These are phyloP conservation scores for Poa annua DNA, from an alignment of 176 grass and related monocot genomes.

Conservation along the genomic window DNA sequence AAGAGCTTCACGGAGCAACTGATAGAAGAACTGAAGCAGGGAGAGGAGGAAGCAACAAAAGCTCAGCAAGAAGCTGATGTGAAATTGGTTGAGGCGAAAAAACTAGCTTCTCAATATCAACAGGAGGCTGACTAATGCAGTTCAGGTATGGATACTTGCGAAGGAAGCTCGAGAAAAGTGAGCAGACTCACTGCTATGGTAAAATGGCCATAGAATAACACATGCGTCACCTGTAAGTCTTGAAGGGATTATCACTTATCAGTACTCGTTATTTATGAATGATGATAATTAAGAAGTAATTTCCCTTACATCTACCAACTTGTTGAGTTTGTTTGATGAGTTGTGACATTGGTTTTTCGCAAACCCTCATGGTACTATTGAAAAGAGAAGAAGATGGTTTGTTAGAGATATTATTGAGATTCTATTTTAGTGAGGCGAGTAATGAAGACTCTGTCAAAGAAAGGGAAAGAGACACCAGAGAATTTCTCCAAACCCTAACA, in stretches of 20 bases:
- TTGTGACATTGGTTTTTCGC: too few relatives aligned
- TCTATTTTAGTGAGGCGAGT: neutral
- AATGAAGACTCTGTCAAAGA: neutral
- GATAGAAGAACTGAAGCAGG: conserved; percentile 74
- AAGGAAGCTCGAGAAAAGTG: conserved; percentile 89
- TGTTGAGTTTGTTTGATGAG: too few relatives aligned
- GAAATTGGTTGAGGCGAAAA: conserved; percentile 86
- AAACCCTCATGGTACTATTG: too few relatives aligned
- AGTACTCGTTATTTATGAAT: too few relatives aligned
- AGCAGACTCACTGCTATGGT: conserved; percentile 41
- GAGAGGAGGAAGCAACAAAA: conserved; percentile 78
- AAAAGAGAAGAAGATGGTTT: too few relatives aligned
- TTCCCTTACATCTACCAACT: too few relatives aligned
- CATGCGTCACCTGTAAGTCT: too few relatives aligned
- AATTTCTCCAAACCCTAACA: too few relatives aligned
- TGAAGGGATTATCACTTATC: too few relatives aligned
- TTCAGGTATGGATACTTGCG: conserved; percentile 97
- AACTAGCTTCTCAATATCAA: conserved; percentile 91
- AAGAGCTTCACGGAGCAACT: conserved; percentile 81
- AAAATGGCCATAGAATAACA: too few relatives aligned
- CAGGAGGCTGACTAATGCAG: conserved; percentile 98
- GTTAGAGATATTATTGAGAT: too few relatives aligned
- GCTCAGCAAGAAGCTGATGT: conserved; percentile 80
- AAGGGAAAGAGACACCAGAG: neutral
- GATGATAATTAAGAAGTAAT: too few relatives aligned